Evolutionary conservation across 805 yeast species (phyloP).

Genomic region (Candida anglica): DNA sequence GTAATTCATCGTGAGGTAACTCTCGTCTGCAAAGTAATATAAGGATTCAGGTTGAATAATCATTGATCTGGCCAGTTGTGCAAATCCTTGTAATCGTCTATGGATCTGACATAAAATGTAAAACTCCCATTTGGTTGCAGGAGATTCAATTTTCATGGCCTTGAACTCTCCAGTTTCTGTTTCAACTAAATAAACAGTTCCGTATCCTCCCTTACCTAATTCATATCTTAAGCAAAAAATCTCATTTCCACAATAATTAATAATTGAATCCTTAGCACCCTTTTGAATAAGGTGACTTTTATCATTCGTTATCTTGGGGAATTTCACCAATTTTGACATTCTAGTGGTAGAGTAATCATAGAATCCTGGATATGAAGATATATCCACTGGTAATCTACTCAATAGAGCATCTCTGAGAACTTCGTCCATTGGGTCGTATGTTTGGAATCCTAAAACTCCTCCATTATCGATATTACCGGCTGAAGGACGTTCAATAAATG

Average conservation of each 20-base stretch:
- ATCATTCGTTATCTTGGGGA: slow-evolving; percentile 31
- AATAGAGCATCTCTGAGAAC: slow-evolving; percentile 36
- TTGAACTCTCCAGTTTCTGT: slow-evolving; percentile 46
- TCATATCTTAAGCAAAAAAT: slow-evolving; percentile 47
- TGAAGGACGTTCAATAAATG: slow-evolving; percentile 37
- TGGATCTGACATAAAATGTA: slow-evolving; percentile 63
- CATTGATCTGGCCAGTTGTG: slow-evolving; percentile 15
- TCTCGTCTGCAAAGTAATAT: slow-evolving; percentile 60
- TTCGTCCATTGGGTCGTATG: slow-evolving; percentile 41
- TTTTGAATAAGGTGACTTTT: slow-evolving; percentile 29
- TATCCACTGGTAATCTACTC: slow-evolving; percentile 30
- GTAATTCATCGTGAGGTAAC: slow-evolving; percentile 63
- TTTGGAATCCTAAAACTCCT: neutral
- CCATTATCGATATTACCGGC: neutral
- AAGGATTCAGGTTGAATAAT: slow-evolving; percentile 50
- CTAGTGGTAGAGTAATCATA: slow-evolving; percentile 28
- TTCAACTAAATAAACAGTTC: slow-evolving; percentile 71
- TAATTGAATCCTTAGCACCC: slow-evolving; percentile 36
- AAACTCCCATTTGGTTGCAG: slow-evolving; percentile 76
- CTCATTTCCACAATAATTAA: slow-evolving; percentile 42
- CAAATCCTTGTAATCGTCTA: slow-evolving; percentile 21
- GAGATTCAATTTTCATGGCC: slow-evolving; percentile 73
- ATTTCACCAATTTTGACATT: slow-evolving; percentile 23
- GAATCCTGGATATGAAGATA: slow-evolving; percentile 26
- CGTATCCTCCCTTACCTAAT: slow-evolving; percentile 81